These are phyloP conservation scores for Elsinoe perseae DNA, from an alignment of 2,329 filamentous ascomycete species.

Conservation along the genomic window DNA sequence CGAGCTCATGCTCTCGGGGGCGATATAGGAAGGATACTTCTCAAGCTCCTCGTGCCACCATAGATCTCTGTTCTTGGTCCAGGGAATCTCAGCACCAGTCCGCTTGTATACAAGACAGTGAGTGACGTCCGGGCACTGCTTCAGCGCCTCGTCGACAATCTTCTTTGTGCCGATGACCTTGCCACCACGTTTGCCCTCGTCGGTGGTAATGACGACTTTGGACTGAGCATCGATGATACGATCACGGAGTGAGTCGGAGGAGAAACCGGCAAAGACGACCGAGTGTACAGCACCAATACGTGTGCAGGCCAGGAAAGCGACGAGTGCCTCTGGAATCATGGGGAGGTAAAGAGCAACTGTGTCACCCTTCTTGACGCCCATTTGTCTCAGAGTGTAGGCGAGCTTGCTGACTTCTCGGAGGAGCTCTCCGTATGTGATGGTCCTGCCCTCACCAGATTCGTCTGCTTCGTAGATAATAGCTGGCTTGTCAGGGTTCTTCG, in stretches of 20 bases:
- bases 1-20: slow-evolving; percentile 80
- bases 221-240: slow-evolving; percentile 85
- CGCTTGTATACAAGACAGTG: slow-evolving; percentile 90
- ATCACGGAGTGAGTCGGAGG: slow-evolving; percentile 88
- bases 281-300: slow-evolving; percentile 96
- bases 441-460: slow-evolving; percentile 77
- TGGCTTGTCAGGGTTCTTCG: slow-evolving; percentile 84
- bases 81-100: slow-evolving; percentile 85
- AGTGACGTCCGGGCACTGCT: slow-evolving; percentile 84
- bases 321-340: slow-evolving; percentile 94
- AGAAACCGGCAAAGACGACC: slow-evolving; percentile 96
- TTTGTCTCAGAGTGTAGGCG: slow-evolving; percentile 82
- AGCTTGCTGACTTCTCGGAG: slow-evolving; percentile 83
- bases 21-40: slow-evolving; percentile 89
- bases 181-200: slow-evolving; percentile 95
- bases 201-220: slow-evolving; percentile 91
- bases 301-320: slow-evolving; percentile 82
- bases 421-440: slow-evolving; percentile 86
- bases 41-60: slow-evolving; percentile 99
- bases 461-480: slow-evolving; percentile 99
- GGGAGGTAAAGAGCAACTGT: slow-evolving; percentile 95
- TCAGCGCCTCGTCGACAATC: slow-evolving; percentile 95
- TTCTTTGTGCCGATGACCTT: slow-evolving; percentile 98
- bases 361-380: slow-evolving; percentile 95
- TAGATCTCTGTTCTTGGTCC: slow-evolving; percentile 77